A percentile compares a stretch with the other conserved stretches of the same genome.
Conservation (phyloP, 257 asterid species). For the Dorcoceras hygrometricum region DNA sequence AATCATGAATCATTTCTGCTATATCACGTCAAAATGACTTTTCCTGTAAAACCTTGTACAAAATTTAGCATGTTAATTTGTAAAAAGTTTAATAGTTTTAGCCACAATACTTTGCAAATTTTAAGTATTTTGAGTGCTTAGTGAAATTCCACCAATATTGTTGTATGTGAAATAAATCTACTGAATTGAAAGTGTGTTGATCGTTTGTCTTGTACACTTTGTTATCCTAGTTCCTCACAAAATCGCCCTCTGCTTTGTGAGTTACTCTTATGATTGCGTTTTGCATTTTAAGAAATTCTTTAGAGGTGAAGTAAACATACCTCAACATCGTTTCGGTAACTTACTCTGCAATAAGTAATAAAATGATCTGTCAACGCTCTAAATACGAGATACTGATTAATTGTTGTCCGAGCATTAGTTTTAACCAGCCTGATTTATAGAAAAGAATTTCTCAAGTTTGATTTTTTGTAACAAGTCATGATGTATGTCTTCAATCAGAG, state of each 20-base stretch:
- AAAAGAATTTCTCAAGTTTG: neutral
- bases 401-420: neutral
- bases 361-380: neutral
- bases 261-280: neutral
- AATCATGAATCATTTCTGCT: conserved; percentile 22
- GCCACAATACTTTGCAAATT: neutral
- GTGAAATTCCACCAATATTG: neutral
- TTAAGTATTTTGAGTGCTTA: neutral
- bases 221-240: neutral
- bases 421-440: neutral
- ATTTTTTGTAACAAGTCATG: neutral
- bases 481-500: no score
- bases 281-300: neutral
- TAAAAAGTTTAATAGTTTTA: neutral
- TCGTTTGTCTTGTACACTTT: neutral
- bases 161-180: neutral
- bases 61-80: neutral
- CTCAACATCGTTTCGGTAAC: neutral
- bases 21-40: neutral
- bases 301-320: neutral
- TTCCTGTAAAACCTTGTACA: neutral
- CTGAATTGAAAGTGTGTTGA: neutral
- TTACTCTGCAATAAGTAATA: neutral
- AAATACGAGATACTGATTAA: neutral
- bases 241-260: neutral